Conservation (phyloP, 495 filamentous ascomycete genomes). For the Paragyromitra xinjiangensis region DNA sequence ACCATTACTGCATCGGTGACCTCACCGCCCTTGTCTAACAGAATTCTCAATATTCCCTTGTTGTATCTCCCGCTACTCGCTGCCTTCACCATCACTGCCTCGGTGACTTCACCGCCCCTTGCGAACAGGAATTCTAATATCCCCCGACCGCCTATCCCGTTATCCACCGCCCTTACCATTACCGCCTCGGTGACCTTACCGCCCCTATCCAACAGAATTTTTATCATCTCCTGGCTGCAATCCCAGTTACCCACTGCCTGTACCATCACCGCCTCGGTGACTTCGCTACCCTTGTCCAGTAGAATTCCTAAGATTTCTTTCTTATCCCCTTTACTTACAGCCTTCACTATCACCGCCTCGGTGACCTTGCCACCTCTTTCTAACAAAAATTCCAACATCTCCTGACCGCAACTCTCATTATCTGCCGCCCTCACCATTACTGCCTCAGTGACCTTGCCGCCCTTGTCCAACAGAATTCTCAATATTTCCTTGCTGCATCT, state of each 20-base stretch:
- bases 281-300: not conserved
- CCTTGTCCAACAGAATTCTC: not conserved
- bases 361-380: not conserved
- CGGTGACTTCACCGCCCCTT: not conserved
- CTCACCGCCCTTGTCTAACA: not conserved
- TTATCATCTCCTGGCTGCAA: not conserved
- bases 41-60: not conserved
- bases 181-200: not conserved
- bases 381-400: not conserved
- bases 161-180: not conserved
- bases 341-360: not conserved
- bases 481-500: not conserved
- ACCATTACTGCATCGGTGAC: constrained; percentile 8
- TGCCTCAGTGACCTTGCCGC: not conserved
- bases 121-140: not conserved
- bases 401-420: not conserved
- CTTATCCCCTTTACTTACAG: not conserved
- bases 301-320: constrained; percentile 1
- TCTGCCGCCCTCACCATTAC: not conserved
- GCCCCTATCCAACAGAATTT: not conserved
- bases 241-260: not conserved
- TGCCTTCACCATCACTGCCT: not conserved
- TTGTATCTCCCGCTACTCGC: not conserved
- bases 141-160: no score
- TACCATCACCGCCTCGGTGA: not conserved